A percentile compares a stretch with the other conserved stretches of the same genome.
These are phyloP conservation scores for Podaxis sp. DNA, from an alignment of 768 basidiomycete genomes.

Conservation along the genomic window DNA sequence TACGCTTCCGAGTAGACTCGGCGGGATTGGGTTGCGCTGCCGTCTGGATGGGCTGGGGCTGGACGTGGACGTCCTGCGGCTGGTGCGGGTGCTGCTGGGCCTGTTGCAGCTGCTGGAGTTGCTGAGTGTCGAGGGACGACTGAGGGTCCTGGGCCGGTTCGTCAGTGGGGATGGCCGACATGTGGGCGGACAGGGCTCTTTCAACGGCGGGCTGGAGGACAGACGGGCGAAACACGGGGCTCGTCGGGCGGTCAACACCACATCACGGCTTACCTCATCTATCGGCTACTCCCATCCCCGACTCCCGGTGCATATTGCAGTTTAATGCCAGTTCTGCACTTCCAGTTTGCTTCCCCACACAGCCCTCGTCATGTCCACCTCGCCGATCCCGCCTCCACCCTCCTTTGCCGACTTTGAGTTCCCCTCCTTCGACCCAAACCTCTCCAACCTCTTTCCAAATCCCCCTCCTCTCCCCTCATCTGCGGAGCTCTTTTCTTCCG, in stretches of 20 bases:
- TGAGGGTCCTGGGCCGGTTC: slow-evolving; percentile 55
- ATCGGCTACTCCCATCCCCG: slow-evolving; percentile 11
- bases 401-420: slow-evolving; percentile 72
- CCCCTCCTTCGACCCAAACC: slow-evolving; percentile 57
- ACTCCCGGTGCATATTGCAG: neutral
- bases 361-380: slow-evolving; percentile 27
- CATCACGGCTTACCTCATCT: slow-evolving; percentile 11
- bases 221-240: slow-evolving; percentile 26
- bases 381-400: slow-evolving; percentile 47
- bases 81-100: slow-evolving; percentile 35
- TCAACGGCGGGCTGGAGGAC: slow-evolving; percentile 25
- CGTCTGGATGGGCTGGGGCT: slow-evolving; percentile 26
- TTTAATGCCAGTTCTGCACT: neutral
- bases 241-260: slow-evolving; percentile 10
- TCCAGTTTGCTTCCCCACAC: neutral
- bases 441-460: slow-evolving; percentile 57
- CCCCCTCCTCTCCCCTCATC: slow-evolving; percentile 66
- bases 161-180: slow-evolving; percentile 77
- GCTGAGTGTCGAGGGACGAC: slow-evolving; percentile 59
- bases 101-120: slow-evolving; percentile 51
- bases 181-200: slow-evolving; percentile 39
- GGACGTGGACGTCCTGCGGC: slow-evolving; percentile 18
- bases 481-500: slow-evolving; percentile 73
- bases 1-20: slow-evolving; percentile 63
- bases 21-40: slow-evolving; percentile 24